These are phyloP conservation scores for Alternaria sp. DNA, from an alignment of 2,329 filamentous ascomycete genomes.

Conservation along the genomic window DNA sequence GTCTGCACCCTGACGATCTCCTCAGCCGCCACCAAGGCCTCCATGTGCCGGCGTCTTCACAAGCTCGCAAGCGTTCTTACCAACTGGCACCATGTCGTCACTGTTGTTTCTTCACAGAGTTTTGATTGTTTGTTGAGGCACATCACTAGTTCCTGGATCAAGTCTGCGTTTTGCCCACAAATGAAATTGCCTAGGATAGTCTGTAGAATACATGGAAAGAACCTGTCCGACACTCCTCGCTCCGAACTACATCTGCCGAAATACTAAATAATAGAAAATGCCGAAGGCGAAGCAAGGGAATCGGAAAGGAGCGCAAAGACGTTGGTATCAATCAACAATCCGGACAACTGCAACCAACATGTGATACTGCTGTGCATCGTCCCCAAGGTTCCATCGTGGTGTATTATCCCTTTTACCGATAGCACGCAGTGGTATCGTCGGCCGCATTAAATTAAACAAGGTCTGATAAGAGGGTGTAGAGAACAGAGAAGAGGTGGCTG, in stretches of 20 bases:
- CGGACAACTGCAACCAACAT: conserved; percentile 51
- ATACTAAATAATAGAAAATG: conserved; percentile 52
- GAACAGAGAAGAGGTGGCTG: conserved; percentile 47
- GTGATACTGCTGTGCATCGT: conserved; percentile 45
- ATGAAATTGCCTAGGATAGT: conserved; percentile 54
- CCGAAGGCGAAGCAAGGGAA: conserved; percentile 45
- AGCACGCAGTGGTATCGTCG: conserved; percentile 54
- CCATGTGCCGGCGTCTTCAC: conserved; percentile 21
- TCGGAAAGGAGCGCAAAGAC: conserved; percentile 53
- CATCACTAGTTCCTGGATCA: conserved; percentile 6
- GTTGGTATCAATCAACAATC: conserved; percentile 57
- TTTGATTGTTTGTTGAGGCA: conserved; percentile 1
- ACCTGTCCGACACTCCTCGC: conserved; percentile 44
- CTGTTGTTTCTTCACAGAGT: conserved; percentile 1
- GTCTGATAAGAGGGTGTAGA: conserved; percentile 51
- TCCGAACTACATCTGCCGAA: conserved; percentile 47
- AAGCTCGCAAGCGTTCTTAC: conserved; percentile 13
- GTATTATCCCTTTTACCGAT: conserved; percentile 51
- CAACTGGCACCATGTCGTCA: conserved; percentile 20
- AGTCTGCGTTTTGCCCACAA: conserved; percentile 35
- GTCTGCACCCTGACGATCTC: conserved; percentile 42
- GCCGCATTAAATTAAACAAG: conserved; percentile 53
- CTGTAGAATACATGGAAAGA: conserved; percentile 55
- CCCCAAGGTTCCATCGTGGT: conserved; percentile 44
- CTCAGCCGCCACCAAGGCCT: conserved; percentile 31